Evolutionary conservation across 1,139 yeast species (phyloP).

Genomic region (Pichia sp.): DNA sequence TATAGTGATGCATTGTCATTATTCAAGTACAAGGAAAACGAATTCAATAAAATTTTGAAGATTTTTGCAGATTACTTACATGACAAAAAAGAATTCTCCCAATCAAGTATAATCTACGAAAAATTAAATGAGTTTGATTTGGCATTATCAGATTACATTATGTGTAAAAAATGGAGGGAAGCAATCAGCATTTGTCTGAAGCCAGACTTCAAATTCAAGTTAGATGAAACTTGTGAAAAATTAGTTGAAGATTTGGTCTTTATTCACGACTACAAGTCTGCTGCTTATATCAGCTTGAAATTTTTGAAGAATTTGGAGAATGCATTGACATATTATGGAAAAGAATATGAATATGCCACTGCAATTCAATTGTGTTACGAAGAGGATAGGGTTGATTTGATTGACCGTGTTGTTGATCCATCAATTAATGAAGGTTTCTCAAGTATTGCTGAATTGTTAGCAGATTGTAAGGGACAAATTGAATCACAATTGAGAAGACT

Average conservation of each 20-base stretch:
- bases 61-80: conserved; percentile 58
- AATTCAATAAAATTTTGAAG: conserved; percentile 47
- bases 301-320: conserved; percentile 54
- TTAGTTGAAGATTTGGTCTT: conserved; percentile 55
- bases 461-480: conserved; percentile 85
- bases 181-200: conserved; percentile 56
- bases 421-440: conserved; percentile 86
- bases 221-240: conserved; percentile 41
- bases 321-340: conserved; percentile 63
- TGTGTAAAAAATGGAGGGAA: conserved; percentile 77
- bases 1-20: conserved; percentile 61
- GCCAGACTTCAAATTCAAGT: conserved; percentile 29
- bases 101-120: conserved; percentile 77
- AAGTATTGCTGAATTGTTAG: conserved; percentile 73
- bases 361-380: conserved; percentile 60
- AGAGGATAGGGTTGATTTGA: conserved; percentile 35
- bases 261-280: conserved; percentile 68
- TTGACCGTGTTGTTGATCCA: conserved; percentile 57
- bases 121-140: conserved; percentile 44
- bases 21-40: conserved; percentile 48
- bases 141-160: conserved; percentile 64
- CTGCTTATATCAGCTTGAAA: conserved; percentile 69
- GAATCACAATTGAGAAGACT: conserved; percentile 76
- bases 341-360: conserved; percentile 64
- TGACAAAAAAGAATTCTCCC: conserved; percentile 46